Percentiles rank a stretch among this genome's conserved stretches.
These are phyloP conservation scores for Pseudopithomyces maydicus DNA, from an alignment of 2,329 filamentous ascomycete species.

Conservation along the genomic window DNA sequence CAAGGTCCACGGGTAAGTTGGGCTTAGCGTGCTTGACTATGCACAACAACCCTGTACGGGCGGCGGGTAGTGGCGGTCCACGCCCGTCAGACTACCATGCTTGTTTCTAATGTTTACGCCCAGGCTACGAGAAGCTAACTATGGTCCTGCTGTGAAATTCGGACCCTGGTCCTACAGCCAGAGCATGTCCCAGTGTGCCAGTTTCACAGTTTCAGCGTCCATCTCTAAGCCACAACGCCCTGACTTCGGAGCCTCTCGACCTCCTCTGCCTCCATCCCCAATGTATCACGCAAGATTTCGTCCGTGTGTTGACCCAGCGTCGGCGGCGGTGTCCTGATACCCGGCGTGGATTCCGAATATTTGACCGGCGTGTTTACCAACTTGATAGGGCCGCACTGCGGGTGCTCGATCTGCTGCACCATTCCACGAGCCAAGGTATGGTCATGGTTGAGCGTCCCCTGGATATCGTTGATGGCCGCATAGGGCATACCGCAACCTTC, in stretches of 20 bases:
- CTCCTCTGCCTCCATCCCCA: constrained; percentile 39
- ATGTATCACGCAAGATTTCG: constrained; percentile 37
- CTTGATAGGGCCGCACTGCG: constrained; percentile 81
- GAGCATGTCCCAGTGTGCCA: background rate
- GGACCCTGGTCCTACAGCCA: background rate
- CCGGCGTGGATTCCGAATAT: constrained; percentile 80
- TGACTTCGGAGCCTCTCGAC: constrained; percentile 37
- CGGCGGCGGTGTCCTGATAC: constrained; percentile 78
- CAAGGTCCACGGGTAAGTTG: background rate
- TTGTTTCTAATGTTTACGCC: too few species aligned
- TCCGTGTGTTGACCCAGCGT: constrained; percentile 64
- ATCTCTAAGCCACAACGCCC: constrained; percentile 39
- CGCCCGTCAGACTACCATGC: background rate
- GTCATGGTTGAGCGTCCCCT: constrained; percentile 79
- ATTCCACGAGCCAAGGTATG: constrained; percentile 84
- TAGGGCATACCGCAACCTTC: constrained; percentile 95
- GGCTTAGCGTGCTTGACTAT: background rate
- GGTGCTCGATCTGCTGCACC: constrained; percentile 87
- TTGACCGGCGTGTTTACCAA: constrained; percentile 95
- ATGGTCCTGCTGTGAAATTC: too few species aligned
- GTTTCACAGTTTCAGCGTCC: too few species aligned
- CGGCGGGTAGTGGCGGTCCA: background rate
- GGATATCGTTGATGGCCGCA: constrained; percentile 91
- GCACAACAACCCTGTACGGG: background rate
- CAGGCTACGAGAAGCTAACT: too few species aligned